Conservation (phyloP, 306 rosid genomes). For the Acacia melanoxylon region DNA sequence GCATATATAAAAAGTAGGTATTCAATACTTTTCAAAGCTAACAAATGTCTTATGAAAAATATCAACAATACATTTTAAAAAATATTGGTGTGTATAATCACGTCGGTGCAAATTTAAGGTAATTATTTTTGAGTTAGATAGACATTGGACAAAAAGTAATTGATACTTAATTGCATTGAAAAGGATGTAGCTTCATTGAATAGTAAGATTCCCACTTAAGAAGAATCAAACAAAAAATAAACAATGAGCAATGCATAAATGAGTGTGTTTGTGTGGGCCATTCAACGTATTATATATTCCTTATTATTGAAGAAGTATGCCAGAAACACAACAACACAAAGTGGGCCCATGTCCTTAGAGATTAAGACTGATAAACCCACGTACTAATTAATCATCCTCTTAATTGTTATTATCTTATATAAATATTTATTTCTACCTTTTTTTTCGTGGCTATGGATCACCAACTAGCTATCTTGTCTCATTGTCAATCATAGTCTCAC, state of each 20-base stretch:
- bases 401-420: too few species aligned
- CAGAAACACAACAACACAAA: not conserved
- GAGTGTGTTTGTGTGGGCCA: not conserved
- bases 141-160: not conserved
- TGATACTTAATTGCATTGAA: slow-evolving; percentile 12
- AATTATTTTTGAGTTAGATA: not conserved
- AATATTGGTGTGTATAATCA: too few species aligned
- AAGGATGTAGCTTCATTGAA: not conserved
- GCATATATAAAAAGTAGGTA: too few species aligned
- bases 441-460: slow-evolving; percentile 18
- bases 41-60: too few species aligned
- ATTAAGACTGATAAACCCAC: not conserved
- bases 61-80: too few species aligned
- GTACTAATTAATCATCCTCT: too few species aligned
- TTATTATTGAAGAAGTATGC: not conserved
- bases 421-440: too few species aligned
- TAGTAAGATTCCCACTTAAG: slow-evolving; percentile 13
- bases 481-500: slow-evolving; percentile 27
- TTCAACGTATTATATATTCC: slow-evolving; percentile 3
- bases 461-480: slow-evolving; percentile 28
- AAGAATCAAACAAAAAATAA: slow-evolving; percentile 22
- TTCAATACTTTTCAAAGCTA: too few species aligned
- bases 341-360: not conserved
- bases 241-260: not conserved
- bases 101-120: too few species aligned